Evolutionary conservation across 2,329 filamentous ascomycete genomes (phyloP), one percentile per base, ranked within the genome.

Genomic region (Colletotrichum endophyticum): DNA sequence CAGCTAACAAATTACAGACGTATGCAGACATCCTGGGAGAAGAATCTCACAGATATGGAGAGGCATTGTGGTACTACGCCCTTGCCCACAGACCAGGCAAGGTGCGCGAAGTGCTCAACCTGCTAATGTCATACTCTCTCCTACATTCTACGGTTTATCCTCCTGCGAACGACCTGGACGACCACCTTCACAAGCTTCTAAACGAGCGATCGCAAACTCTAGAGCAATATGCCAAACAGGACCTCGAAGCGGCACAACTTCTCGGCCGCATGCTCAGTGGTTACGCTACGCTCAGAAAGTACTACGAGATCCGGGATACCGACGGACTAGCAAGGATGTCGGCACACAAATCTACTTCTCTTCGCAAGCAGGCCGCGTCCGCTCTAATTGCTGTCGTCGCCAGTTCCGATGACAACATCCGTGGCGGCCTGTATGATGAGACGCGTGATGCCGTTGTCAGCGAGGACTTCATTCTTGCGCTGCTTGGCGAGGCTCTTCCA

Each of bases 41-140:
- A 76, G 91, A 92, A 57, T 94, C 94, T 1, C 92, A 95, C 80
- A 91, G 94, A 71, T 98, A 96, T 80, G 96, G 96, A 70, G 92
- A 96, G 78, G 95, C 95, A 1, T 89, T 99, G 25, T 93, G 97
- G 86, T 98, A 98, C 87, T 99, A 97, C 83, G 94, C 96, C 28
- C 92, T 98, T 15, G 95, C 96, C 5, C 96, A 98, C 81, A 92
- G 93, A 30, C 87, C 92, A 3, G 89, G 91, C 78, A 98, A 96
- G 84, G 93, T 98, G 69, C 95, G 95, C 81, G 93, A 96, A 78
- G 94, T 98, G 25, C 90, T 98, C 59, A 95, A 98, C 82, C 91
- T 97, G 5, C 92, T 99, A 69, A 96, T 96, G 80, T 95, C 95
- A 3, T 94, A 96, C 83, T 98, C 94, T 62, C 90, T 99, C 19